phyloP scores from a whole-genome alignment of 768 basidiomycete genomes.

The Termitomyces eurrhizus region DNA sequence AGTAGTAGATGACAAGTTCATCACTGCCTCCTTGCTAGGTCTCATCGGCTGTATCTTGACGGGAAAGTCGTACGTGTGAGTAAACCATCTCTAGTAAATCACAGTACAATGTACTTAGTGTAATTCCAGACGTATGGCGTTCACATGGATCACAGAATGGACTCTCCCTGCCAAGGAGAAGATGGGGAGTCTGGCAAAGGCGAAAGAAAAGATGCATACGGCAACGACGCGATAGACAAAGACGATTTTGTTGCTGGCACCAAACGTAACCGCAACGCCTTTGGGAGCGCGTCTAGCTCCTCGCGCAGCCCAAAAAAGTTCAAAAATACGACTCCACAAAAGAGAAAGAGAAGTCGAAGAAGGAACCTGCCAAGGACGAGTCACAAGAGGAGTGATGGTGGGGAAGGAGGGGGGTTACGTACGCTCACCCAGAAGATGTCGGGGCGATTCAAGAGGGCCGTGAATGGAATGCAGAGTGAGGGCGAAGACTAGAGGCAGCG shows the following conservation, averaged over 20 bases:
- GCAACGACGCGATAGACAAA: slow-evolving; percentile 32
- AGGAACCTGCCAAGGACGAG: slow-evolving; percentile 21
- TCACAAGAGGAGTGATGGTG: slow-evolving; percentile 4
- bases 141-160: slow-evolving; percentile 32
- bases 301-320: slow-evolving; percentile 26
- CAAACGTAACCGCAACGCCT: slow-evolving; percentile 20
- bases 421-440: slow-evolving; percentile 33
- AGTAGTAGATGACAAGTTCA: background rate
- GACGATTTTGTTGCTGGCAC: slow-evolving; percentile 18
- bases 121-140: slow-evolving; percentile 25
- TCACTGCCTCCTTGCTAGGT: slow-evolving; percentile 17
- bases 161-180: slow-evolving; percentile 3
- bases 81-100: background rate
- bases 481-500: slow-evolving; percentile 1
- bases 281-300: slow-evolving; percentile 13
- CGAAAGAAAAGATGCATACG: slow-evolving; percentile 15
- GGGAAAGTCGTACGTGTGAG: background rate
- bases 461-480: slow-evolving; percentile 12
- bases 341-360: slow-evolving; percentile 21
- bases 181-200: slow-evolving; percentile 13
- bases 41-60: slow-evolving; percentile 33
- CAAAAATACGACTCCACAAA: slow-evolving; percentile 20
- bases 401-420: slow-evolving; percentile 15
- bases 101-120: background rate
- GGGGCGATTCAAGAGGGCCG: slow-evolving; percentile 25